These are phyloP conservation scores for Fusarium anguioides DNA, from an alignment of 2,329 filamentous ascomycete genomes.

Conservation along the genomic window DNA sequence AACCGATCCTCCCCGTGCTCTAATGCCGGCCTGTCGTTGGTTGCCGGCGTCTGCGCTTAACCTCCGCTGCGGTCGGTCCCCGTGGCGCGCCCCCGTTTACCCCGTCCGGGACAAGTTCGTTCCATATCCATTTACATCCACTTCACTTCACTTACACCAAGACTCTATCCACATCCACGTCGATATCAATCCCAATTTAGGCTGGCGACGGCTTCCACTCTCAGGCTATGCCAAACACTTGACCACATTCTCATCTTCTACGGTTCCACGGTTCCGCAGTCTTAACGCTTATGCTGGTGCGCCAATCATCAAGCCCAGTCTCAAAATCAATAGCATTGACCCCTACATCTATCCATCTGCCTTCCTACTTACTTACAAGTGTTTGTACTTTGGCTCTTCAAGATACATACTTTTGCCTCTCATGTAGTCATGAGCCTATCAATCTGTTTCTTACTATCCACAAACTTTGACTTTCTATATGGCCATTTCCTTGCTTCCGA, in stretches of 20 bases:
- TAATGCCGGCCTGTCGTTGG: slow-evolving; percentile 59
- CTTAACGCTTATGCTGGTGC: slow-evolving; percentile 13
- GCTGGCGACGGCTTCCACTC: slow-evolving; percentile 26
- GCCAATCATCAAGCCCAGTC: slow-evolving; percentile 7
- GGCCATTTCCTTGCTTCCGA: background rate
- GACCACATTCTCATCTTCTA: slow-evolving; percentile 15
- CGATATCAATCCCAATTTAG: slow-evolving; percentile 35
- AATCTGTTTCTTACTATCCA: background rate
- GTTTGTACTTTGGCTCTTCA: background rate
- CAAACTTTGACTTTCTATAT: background rate
- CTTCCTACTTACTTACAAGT: background rate
- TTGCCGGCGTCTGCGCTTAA: slow-evolving; percentile 45
- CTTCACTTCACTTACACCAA: slow-evolving; percentile 12
- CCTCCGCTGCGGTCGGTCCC: slow-evolving; percentile 42
- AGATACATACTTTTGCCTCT: background rate
- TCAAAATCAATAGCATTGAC: slow-evolving; percentile 12
- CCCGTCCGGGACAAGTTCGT: slow-evolving; percentile 43
- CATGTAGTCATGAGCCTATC: slow-evolving; percentile 12
- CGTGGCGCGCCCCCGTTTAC: slow-evolving; percentile 40
- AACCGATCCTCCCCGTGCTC: slow-evolving; percentile 62
- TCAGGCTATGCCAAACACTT: background rate
- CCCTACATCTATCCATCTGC: background rate
- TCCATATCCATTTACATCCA: slow-evolving; percentile 21
- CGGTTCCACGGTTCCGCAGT: slow-evolving; percentile 13
- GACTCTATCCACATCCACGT: slow-evolving; percentile 16